Evolutionary conservation across 768 basidiomycete genomes (phyloP), one percentile per base, ranked within the genome.

Genomic region (Mycena capillaripes): DNA sequence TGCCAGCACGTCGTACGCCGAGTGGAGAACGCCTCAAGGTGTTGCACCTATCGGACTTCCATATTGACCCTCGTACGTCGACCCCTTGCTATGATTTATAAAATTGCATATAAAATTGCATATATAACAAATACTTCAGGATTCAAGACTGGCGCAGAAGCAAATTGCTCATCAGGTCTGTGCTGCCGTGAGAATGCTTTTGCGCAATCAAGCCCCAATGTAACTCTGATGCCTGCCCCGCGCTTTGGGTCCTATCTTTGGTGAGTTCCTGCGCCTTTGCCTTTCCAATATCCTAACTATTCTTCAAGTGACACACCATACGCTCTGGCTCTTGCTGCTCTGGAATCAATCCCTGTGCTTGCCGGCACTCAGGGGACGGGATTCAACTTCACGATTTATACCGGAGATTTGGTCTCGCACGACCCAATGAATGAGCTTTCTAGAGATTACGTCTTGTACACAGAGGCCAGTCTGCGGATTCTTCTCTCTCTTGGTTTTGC

Each of bases 351-450:
- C 69, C 93, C 93, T 40, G 84, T 84, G 4, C 82, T 95, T 36
- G 84, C 92, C 36, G 89, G 86, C 19, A 92, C 93, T 10, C 78
- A 88, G 75, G 80, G 85, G 3, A 87, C 84, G 21, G 91, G 90
- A 4, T 92, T 94, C 77, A 85, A 86, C 38, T 93, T 89, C 78
- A 87, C 89, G 0, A 61, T 95, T 23, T 94, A 86, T 76, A 95
- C 93, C 0, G 93, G 93, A 29, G 93, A 95, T 78, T 79, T 95
- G 55, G 86, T 93, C 56, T 89, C 91, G 10, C 93, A 95, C 78
- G 93, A 95, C 80, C 81, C 87, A 19, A 86, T 88, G 52, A 89
- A 88, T 61, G 88, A 94, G 76, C 80, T 89, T 59, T 36, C 67
- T 42, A 92, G 92, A 78, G 87, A 85, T 46, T 93, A 90, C 69